Base-by-base conservation (phyloP, 805 yeast species). In the Candida tallmaniae region DNA sequence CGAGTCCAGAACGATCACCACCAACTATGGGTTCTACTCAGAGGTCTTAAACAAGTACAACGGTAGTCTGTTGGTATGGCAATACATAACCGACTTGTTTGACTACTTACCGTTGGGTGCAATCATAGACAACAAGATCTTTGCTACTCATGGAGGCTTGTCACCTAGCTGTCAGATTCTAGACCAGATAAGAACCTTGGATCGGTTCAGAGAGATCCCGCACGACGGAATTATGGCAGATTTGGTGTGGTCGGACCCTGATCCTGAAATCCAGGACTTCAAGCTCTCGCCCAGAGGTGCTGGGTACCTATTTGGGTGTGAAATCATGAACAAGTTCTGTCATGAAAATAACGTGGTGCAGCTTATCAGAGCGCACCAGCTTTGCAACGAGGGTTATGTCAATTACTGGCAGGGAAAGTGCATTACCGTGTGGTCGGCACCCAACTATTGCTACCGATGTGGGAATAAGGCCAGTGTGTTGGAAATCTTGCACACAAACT, bases 151-250 rank as follows among this genome's bases (percentile, higher is more conserved):
- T 54, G 99, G 99, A 4, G 98, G 98, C 0, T 62, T 93, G 5
- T 85, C 96, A 4, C 99, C 99, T 0, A 85, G 88, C 43, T 86
- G 95, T 30, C 97, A 90, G 52, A 84, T 93, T 6, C 73, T 93
- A 15, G 97, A 93, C 54, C 97, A 94, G 45, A 86, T 93, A 33
- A 71, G 83, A 43, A 79, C 93, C 11, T 80, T 94, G 6, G 98
- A 93, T 58, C 58, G 99, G 39, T 90, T 88, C 54, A 76, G 80
- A 45, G 99, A 93, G 56, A 87, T 94, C 9, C 99, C 99, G 0
- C 98, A 94, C 48, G 98, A 93, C 56, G 99, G 99, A 0, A 95
- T 97, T 11, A 93, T 93, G 97, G 98, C 98, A 1, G 99, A 93
- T 57, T 65, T 93, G 32, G 97, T 93, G 13, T 93, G 99, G 99